phyloP scores from a whole-genome alignment of 148 eudicot species.

The Amaranthus palmeri region DNA sequence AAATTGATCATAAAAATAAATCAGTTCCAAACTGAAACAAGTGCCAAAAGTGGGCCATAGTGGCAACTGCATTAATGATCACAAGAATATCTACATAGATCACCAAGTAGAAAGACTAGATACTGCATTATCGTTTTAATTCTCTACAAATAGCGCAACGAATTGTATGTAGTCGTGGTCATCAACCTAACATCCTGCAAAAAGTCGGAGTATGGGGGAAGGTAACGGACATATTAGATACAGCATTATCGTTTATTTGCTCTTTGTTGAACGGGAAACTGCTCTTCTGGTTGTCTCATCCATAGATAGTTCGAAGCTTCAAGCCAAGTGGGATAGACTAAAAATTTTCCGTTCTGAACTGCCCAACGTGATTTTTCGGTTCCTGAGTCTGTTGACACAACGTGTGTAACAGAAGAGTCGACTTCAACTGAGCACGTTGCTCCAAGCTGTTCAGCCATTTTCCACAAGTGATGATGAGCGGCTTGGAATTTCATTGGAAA shows the following conservation, averaged over 20 bases:
- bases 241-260: neutral
- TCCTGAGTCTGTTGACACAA: conserved; percentile 54
- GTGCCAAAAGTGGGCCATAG: too few species aligned
- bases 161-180: too few species aligned
- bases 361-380: conserved; percentile 87
- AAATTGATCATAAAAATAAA: too few species aligned
- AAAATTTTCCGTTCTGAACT: conserved; percentile 44
- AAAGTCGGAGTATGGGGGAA: too few species aligned
- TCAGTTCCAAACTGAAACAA: too few species aligned
- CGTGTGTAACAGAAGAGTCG: conserved; percentile 57
- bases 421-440: conserved; percentile 53
- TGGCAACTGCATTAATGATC: too few species aligned
- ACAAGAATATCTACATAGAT: too few species aligned
- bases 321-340: conserved; percentile 68
- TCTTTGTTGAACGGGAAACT: conserved; percentile 41
- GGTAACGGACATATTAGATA: too few species aligned
- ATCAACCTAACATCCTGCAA: too few species aligned
- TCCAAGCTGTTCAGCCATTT: conserved; percentile 69
- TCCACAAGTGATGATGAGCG: conserved; percentile 57
- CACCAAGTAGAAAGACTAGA: too few species aligned
- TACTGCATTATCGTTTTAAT: too few species aligned
- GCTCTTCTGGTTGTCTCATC: conserved; percentile 63
- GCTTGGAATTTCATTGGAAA: conserved; percentile 42
- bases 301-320: conserved; percentile 66
- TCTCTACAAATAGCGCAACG: too few species aligned